phyloP scores from a whole-genome alignment of 2,329 filamentous ascomycete species.

The Alternaria arbusti region DNA sequence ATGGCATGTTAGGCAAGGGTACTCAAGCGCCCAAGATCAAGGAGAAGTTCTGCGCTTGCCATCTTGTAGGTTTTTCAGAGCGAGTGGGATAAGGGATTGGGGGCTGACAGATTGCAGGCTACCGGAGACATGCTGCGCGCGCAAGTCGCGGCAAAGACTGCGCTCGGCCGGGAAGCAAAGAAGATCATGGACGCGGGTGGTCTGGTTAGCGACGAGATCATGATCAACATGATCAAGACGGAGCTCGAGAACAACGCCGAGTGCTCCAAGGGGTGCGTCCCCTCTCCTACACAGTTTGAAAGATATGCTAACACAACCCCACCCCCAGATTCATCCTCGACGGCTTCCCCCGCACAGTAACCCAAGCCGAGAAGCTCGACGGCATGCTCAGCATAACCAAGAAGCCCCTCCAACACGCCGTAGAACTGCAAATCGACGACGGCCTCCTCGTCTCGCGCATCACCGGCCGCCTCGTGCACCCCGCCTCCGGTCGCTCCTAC shows the following conservation, averaged over 20 bases:
- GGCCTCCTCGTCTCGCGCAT: conserved; percentile 91
- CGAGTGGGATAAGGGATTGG: neutral
- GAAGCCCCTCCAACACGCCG: conserved; percentile 89
- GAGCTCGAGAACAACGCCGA: conserved; percentile 93
- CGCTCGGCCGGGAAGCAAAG: conserved; percentile 94
- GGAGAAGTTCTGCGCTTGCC: conserved; percentile 96
- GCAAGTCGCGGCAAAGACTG: conserved; percentile 96
- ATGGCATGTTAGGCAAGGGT: conserved; percentile 78
- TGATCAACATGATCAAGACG: conserved; percentile 99
- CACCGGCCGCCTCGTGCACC: conserved; percentile 94
- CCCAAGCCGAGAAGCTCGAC: conserved; percentile 93
- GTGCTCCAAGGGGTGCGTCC: conserved; percentile 87
- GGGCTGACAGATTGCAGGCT: conserved; percentile 64
- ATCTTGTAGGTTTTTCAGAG: conserved; percentile 71
- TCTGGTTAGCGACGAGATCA: conserved; percentile 97
- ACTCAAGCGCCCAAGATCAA: conserved; percentile 98
- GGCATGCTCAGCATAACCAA: conserved; percentile 80
- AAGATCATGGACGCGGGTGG: conserved; percentile 99
- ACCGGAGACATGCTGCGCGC: conserved; percentile 99
- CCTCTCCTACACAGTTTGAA: neutral
- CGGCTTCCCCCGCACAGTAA: conserved; percentile 95
- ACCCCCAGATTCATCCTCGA: conserved; percentile 89
- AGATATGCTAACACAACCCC: conserved; percentile 1
- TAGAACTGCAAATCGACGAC: conserved; percentile 98
- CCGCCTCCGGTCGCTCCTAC: conserved; percentile 93